phyloP scores from a whole-genome alignment of 345 rosid species.

The Dipteronia sinensis region DNA sequence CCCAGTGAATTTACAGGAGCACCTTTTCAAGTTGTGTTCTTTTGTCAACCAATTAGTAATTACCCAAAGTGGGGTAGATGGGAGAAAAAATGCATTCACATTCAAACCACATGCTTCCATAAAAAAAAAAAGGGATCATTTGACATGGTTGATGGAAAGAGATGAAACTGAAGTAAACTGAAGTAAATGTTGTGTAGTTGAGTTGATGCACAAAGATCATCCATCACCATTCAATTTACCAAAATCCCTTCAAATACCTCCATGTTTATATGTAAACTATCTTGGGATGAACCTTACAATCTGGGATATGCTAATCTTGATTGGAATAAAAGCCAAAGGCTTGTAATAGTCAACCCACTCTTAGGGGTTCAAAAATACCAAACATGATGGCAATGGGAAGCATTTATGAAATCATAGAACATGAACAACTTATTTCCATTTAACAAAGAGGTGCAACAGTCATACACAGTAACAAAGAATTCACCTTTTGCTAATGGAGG shows the following conservation, averaged over 20 bases:
- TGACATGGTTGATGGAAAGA: not conserved
- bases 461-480: constrained; percentile 4
- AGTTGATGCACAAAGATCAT: not conserved
- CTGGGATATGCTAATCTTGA: not conserved
- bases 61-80: not conserved
- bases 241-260: not conserved
- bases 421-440: constrained; percentile 9
- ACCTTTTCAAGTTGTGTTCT: not conserved
- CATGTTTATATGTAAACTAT: not conserved
- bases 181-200: not conserved
- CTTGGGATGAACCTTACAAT: not conserved
- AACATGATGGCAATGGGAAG: not conserved
- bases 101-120: not conserved
- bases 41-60: not conserved
- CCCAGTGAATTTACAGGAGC: too few species aligned
- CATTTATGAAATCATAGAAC: not conserved
- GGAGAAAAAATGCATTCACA: not conserved
- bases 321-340: not conserved
- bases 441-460: not conserved
- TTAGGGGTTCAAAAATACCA: not conserved
- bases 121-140: not conserved
- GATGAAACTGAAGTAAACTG: not conserved
- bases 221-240: not conserved
- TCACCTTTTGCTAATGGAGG: constrained; percentile 10
- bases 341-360: not conserved